Evolutionary conservation across 169 alveolate genomes (phyloP), one percentile per base, ranked within the genome.

Genomic region (Eimeria acervulina): DNA sequence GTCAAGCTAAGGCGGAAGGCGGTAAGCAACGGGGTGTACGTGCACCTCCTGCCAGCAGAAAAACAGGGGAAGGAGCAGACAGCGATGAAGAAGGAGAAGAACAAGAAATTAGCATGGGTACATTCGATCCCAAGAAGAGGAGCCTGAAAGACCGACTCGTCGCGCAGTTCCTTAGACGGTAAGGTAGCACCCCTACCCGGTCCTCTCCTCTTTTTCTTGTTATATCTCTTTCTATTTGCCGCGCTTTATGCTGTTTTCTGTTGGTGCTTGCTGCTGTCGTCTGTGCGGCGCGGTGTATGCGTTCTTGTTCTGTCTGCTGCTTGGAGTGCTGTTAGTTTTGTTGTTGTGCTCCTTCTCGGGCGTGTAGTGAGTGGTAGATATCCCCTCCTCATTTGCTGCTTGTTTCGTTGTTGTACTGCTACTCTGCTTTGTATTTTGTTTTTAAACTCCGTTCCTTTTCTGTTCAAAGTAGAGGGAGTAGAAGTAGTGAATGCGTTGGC

Each of bases 111-210:
- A 80, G 94, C 93, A 95, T 97, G 97, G 97, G 98, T 7, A 88
- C 97, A 21, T 97, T 97, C 74, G 97, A 97, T 78, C 98, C 98
- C 12, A 90, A 95, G 12, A 96, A 95, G 78, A 78, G 98, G 40
- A 93, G 96, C 55, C 23, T 80, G 4, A 97, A 95, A 80, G 97
- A 96, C 85, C 96, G 96, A 42, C 96, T 97, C 47, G 98, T 97
- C 36, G 97, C 98, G 3, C 98, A 97, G 40, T 87, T 97, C 51
- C 96, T 97, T 72, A 93, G 96, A 40, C 66, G 96, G 96, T 85
- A 72, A 33, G 80, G 3, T 38, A 19, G 55, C 59, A 78, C 13
- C 76, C 10, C 93, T 13, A 12, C 66, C 15, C n/a, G 5, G n/a
- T 55, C 15, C 15, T 17, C 2, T 17, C 26, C 2, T 55, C 66